Conservation (phyloP, 768 basidiomycete genomes). For the Agaricus sinodeliciosus region DNA sequence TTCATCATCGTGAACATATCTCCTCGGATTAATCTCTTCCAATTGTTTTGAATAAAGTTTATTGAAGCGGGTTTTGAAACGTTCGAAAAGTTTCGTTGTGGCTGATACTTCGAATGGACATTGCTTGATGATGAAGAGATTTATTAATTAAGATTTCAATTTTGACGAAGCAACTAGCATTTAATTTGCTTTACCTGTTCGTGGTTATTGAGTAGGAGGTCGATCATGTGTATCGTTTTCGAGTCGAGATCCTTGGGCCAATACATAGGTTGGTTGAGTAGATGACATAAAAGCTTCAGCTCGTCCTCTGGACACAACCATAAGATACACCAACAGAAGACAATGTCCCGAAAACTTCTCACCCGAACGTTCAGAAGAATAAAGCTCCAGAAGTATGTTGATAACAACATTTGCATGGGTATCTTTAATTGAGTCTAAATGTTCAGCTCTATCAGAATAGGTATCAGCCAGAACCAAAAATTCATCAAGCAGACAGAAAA, state of each 20-base stretch:
- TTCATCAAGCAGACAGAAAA: not conserved
- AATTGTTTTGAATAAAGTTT: slow-evolving; percentile 38
- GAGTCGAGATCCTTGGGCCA: slow-evolving; percentile 33
- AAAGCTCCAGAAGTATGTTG: slow-evolving; percentile 45
- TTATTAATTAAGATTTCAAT: not conserved
- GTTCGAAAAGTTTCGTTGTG: slow-evolving; percentile 45
- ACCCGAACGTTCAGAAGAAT: slow-evolving; percentile 43
- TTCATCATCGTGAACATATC: slow-evolving; percentile 32
- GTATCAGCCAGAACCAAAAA: slow-evolving; percentile 3
- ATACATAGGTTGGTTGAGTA: slow-evolving; percentile 50
- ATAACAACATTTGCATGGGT: slow-evolving; percentile 55
- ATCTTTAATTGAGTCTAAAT: slow-evolving; percentile 16
- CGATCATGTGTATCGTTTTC: slow-evolving; percentile 37
- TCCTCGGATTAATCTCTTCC: slow-evolving; percentile 26
- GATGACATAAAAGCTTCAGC: slow-evolving; percentile 57
- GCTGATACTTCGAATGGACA: slow-evolving; percentile 50
- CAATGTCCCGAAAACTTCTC: not conserved
- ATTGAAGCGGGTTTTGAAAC: slow-evolving; percentile 42
- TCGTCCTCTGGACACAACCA: slow-evolving; percentile 38
- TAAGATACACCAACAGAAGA: not conserved
- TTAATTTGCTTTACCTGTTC: slow-evolving; percentile 32
- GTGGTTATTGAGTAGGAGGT: slow-evolving; percentile 43
- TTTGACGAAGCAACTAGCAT: not conserved
- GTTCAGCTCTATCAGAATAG: slow-evolving; percentile 11
- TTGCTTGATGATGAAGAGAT: slow-evolving; percentile 30